A percentile compares a stretch with the other conserved stretches of the same genome.
Evolutionary conservation across 2,329 filamentous ascomycete species (phyloP).

Genomic region (Rhynchosporium secalis): DNA sequence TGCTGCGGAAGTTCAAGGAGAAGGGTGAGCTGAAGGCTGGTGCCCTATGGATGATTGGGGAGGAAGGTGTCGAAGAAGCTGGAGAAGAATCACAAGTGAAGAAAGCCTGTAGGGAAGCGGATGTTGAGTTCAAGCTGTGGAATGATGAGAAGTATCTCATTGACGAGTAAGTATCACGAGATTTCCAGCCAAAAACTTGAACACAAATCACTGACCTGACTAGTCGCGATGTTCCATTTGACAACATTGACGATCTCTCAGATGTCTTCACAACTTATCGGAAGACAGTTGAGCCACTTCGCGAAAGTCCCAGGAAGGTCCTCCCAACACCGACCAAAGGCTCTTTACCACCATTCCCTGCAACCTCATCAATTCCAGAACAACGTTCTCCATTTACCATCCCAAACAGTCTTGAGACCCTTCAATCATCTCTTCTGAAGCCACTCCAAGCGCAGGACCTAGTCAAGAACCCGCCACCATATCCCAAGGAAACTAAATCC

Average conservation of each 20-base stretch:
- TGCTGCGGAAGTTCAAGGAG: conserved; percentile 52
- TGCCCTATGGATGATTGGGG: conserved; percentile 72
- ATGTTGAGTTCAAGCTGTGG: conserved; percentile 64
- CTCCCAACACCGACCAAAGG: conserved; percentile 53
- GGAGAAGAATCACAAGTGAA: conserved; percentile 60
- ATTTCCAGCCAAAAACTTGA: neutral
- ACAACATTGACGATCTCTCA: conserved; percentile 59
- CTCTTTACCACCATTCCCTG: conserved; percentile 59
- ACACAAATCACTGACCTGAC: neutral
- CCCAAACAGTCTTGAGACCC: conserved; percentile 52
- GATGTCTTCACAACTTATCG: conserved; percentile 76
- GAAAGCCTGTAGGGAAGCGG: conserved; percentile 51
- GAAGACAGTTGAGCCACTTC: conserved; percentile 70
- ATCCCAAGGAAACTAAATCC: conserved; percentile 54
- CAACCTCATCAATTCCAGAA: conserved; percentile 50
- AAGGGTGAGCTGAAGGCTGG: conserved; percentile 48
- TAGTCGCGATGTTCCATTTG: conserved; percentile 66
- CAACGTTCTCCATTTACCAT: conserved; percentile 65
- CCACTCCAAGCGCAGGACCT: conserved; percentile 55
- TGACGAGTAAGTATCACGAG: conserved; percentile 64
- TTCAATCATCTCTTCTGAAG: conserved; percentile 55
- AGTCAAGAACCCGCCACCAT: conserved; percentile 52
- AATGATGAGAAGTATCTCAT: conserved; percentile 76
- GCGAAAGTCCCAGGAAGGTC: conserved; percentile 59
- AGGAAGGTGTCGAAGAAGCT: conserved; percentile 69